Evolutionary conservation across 306 rosid genomes (phyloP).

Genomic region (Erythrophleum fordii): DNA sequence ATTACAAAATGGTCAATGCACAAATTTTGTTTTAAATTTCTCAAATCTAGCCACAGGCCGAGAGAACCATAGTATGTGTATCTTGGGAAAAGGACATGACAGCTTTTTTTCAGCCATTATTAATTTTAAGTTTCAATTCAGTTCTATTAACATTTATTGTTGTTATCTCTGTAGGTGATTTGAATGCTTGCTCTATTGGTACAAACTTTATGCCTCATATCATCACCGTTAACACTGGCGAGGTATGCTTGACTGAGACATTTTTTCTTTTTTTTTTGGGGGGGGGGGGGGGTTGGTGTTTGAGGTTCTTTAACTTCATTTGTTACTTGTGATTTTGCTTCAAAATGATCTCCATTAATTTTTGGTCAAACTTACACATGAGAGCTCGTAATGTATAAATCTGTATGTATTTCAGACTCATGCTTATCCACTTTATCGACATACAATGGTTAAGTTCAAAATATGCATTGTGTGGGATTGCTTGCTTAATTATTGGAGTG

Average conservation of each 20-base stretch:
- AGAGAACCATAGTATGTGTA: not conserved
- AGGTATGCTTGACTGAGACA: slow-evolving; percentile 63
- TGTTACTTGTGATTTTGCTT: not conserved
- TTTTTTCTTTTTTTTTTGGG: not conserved
- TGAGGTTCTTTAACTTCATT: slow-evolving; percentile 20
- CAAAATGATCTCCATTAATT: not conserved
- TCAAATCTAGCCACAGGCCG: not conserved
- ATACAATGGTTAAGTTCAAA: not conserved
- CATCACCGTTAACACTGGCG: slow-evolving; percentile 74
- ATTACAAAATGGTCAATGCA: not conserved
- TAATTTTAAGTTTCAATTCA: slow-evolving; percentile 5
- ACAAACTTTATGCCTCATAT: slow-evolving; percentile 80
- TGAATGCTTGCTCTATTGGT: slow-evolving; percentile 57
- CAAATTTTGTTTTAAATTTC: not conserved
- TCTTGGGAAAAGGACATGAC: not conserved
- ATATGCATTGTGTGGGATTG: not conserved
- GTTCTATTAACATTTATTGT: slow-evolving; percentile 30
- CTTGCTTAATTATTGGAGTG: not conserved
- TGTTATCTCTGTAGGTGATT: slow-evolving; percentile 58
- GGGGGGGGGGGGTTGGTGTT: not conserved
- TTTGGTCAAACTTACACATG: not conserved
- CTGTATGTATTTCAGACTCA: not conserved
- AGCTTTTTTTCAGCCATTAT: not conserved
- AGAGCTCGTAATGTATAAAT: not conserved
- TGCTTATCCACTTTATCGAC: not conserved